phyloP scores from a whole-genome alignment of 768 basidiomycete species.

The Boletus rubroflammeus region DNA sequence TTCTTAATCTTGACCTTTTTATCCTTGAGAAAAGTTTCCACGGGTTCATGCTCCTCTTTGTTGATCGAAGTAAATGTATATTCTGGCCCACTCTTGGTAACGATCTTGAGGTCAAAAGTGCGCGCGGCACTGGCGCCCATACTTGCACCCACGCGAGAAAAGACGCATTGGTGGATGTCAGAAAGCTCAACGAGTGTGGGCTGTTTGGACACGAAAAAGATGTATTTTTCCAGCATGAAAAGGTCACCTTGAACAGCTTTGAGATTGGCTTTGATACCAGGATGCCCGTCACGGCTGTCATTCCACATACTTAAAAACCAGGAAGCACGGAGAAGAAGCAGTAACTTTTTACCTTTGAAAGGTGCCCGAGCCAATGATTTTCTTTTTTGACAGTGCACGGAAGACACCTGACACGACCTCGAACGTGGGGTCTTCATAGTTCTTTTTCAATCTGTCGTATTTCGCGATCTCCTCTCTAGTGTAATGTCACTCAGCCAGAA shows the following conservation, averaged over 20 bases:
- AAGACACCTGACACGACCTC: slow-evolving; percentile 94
- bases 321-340: neutral
- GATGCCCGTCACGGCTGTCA: slow-evolving; percentile 78
- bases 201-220: slow-evolving; percentile 97
- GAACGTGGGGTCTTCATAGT: slow-evolving; percentile 93
- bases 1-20: slow-evolving; percentile 95
- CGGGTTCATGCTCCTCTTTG: slow-evolving; percentile 90
- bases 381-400: slow-evolving; percentile 85
- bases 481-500: neutral
- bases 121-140: slow-evolving; percentile 80
- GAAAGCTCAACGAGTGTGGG: slow-evolving; percentile 86
- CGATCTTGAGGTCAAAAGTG: slow-evolving; percentile 91
- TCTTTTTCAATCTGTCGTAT: slow-evolving; percentile 83
- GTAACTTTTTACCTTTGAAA: slow-evolving; percentile 70
- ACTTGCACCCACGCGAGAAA: slow-evolving; percentile 89
- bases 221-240: slow-evolving; percentile 96
- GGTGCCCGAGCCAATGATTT: slow-evolving; percentile 81
- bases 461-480: slow-evolving; percentile 70
- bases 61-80: slow-evolving; percentile 90
- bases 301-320: neutral
- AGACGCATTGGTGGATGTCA: slow-evolving; percentile 86
- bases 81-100: slow-evolving; percentile 80
- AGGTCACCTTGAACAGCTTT: slow-evolving; percentile 97
- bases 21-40: slow-evolving; percentile 79
- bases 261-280: slow-evolving; percentile 96